These are phyloP conservation scores for Neltuma alba DNA, from an alignment of 306 rosid genomes.

Conservation along the genomic window DNA sequence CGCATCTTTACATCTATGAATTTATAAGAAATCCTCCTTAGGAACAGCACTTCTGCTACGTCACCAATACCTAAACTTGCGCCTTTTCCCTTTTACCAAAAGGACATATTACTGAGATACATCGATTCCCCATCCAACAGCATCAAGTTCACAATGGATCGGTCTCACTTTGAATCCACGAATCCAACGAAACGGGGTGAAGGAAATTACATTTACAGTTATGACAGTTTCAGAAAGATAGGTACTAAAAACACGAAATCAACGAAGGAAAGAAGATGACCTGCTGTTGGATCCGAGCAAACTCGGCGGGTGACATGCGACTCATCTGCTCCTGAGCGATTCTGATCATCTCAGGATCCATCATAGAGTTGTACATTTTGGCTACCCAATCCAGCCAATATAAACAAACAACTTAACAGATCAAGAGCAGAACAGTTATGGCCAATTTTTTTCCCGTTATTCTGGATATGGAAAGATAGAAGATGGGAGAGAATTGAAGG, in stretches of 20 bases:
- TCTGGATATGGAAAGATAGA: not conserved
- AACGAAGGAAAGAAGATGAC: slow-evolving; percentile 29
- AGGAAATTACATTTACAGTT: slow-evolving; percentile 2
- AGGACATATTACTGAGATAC: not conserved
- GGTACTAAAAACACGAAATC: not conserved
- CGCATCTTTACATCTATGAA: slow-evolving; percentile 5
- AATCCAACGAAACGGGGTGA: slow-evolving; percentile 1
- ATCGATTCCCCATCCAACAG: not conserved
- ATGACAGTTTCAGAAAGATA: not conserved
- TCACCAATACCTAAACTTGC: not conserved
- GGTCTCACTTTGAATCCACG: not conserved
- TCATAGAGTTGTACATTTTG: slow-evolving; percentile 62
- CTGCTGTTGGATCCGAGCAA: slow-evolving; percentile 94
- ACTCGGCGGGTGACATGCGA: slow-evolving; percentile 94
- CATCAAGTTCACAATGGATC: slow-evolving; percentile 19
- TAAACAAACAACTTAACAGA: slow-evolving; percentile 20
- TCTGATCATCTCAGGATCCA: slow-evolving; percentile 91
- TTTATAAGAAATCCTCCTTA: not conserved
- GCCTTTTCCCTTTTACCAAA: not conserved
- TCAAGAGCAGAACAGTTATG: slow-evolving; percentile 20
- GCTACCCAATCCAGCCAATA: not conserved
- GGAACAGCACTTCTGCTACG: slow-evolving; percentile 5
- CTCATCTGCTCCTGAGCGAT: slow-evolving; percentile 98
- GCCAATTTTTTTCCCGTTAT: not conserved
- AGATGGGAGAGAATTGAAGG: slow-evolving; percentile 11